These are phyloP conservation scores for Cucurbita ficifolia DNA, from an alignment of 306 rosid species.

Conservation along the genomic window DNA sequence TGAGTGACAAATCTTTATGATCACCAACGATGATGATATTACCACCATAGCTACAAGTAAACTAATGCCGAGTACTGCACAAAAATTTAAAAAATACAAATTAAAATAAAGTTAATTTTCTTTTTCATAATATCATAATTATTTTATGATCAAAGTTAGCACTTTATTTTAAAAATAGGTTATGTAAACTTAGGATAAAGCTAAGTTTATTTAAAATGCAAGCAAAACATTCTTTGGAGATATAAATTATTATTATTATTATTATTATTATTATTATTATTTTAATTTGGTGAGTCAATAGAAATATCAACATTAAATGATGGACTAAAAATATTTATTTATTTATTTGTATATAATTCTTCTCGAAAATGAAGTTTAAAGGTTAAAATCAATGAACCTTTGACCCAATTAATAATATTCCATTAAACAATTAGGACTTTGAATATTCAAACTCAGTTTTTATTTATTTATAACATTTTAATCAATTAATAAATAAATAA, in stretches of 20 bases:
- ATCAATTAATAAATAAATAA: background rate
- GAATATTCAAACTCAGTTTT: background rate
- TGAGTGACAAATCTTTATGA: conserved; percentile 12
- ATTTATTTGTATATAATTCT: background rate
- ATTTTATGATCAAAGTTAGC: background rate
- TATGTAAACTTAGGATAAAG: background rate
- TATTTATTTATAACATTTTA: background rate
- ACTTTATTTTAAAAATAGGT: background rate
- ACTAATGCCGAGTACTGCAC: conserved; percentile 29
- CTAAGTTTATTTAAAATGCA: background rate
- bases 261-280: background rate
- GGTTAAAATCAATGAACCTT: background rate
- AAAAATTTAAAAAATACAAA: background rate
- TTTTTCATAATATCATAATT: background rate
- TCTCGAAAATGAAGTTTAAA: background rate
- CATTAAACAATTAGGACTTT: background rate
- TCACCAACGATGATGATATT: conserved; percentile 2
- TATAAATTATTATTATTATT: background rate
- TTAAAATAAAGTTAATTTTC: background rate
- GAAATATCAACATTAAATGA: background rate
- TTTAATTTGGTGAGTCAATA: background rate
- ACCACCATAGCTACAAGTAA: conserved; percentile 16
- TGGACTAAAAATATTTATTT: background rate
- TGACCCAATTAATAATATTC: background rate
- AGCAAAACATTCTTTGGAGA: background rate